Evolutionary conservation across 2,329 filamentous ascomycete genomes (phyloP).

Genomic region (Phaeophleospora eucalypticola): DNA sequence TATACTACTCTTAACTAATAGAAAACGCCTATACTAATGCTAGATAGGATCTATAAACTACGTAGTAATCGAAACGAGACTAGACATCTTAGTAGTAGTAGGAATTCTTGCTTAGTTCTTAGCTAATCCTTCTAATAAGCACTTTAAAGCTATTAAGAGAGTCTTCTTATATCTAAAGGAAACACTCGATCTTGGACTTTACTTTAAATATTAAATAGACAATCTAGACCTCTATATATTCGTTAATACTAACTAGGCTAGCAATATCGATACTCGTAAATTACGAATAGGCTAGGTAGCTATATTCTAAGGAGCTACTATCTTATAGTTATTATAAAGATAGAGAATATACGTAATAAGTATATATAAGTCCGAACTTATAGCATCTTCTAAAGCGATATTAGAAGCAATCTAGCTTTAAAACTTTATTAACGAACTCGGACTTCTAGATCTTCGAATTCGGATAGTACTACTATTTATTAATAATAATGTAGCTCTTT

Average conservation of each 20-base stretch:
- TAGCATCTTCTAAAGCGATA: conserved; percentile 18
- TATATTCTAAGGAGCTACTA: conserved; percentile 16
- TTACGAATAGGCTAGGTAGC: conserved; percentile 25
- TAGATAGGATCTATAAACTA: too few relatives aligned
- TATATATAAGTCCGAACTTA: conserved; percentile 24
- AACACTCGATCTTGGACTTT: conserved; percentile 2
- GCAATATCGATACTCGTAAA: conserved; percentile 14
- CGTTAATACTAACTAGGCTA: conserved; percentile 24
- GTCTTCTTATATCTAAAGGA: conserved; percentile 8
- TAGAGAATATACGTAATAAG: conserved; percentile 19
- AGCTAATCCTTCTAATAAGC: conserved; percentile 2
- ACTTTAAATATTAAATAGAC: too few relatives aligned
- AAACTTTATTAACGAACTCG: conserved; percentile 2
- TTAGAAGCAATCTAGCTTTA: conserved; percentile 23
- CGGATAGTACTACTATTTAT: conserved; percentile 6
- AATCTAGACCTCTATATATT: conserved; percentile 3
- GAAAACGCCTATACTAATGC: too few relatives aligned
- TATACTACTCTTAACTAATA: too few relatives aligned
- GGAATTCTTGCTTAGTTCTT: conserved; percentile 5
- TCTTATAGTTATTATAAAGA: conserved; percentile 22
- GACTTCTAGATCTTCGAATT: too few relatives aligned
- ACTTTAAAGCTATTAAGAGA: conserved; percentile 13
- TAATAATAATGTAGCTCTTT: conserved; percentile 9
- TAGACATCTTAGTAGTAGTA: conserved; percentile 7
- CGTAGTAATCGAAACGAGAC: conserved; percentile 1